phyloP scores from a whole-genome alignment of 768 basidiomycete species.

The Amanita pallidorosea region DNA sequence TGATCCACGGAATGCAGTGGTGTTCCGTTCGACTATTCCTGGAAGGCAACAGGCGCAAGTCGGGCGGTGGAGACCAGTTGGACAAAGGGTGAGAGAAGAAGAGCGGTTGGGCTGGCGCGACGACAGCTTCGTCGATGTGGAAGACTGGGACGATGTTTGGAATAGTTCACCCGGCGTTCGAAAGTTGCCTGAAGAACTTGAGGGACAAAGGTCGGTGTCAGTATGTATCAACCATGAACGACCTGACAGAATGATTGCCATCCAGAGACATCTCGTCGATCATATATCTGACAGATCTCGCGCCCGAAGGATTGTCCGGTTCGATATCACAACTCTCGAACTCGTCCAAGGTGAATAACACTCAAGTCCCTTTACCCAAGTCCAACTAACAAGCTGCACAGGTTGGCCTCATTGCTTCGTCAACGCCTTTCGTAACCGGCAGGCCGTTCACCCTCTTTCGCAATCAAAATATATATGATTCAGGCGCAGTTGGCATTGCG shows the following conservation, averaged over 20 bases:
- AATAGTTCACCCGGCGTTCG: constrained; percentile 14
- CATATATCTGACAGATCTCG: constrained; percentile 45
- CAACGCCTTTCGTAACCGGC: constrained; percentile 75
- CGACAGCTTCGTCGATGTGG: constrained; percentile 6
- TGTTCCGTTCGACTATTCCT: constrained; percentile 55
- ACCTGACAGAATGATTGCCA: constrained; percentile 9
- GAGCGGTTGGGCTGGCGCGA: not conserved
- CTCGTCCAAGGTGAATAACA: constrained; percentile 32
- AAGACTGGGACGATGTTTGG: constrained; percentile 44
- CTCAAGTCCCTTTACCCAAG: not conserved
- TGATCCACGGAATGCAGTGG: constrained; percentile 26
- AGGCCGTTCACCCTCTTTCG: constrained; percentile 60
- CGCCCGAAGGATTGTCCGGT: constrained; percentile 42
- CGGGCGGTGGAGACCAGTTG: constrained; percentile 60
- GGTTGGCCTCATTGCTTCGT: constrained; percentile 60
- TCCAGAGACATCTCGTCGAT: constrained; percentile 24
- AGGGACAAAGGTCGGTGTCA: constrained; percentile 23
- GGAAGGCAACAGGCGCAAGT: constrained; percentile 53
- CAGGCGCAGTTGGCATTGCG: constrained; percentile 65
- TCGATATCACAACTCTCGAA: constrained; percentile 30
- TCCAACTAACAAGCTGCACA: constrained; percentile 13
- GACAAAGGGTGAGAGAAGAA: constrained; percentile 18
- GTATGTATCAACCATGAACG: not conserved
- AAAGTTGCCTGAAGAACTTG: constrained; percentile 28
- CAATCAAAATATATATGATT: constrained; percentile 40